phyloP scores from a whole-genome alignment of 2,329 filamentous ascomycete species.

The Calonectria honghensis region DNA sequence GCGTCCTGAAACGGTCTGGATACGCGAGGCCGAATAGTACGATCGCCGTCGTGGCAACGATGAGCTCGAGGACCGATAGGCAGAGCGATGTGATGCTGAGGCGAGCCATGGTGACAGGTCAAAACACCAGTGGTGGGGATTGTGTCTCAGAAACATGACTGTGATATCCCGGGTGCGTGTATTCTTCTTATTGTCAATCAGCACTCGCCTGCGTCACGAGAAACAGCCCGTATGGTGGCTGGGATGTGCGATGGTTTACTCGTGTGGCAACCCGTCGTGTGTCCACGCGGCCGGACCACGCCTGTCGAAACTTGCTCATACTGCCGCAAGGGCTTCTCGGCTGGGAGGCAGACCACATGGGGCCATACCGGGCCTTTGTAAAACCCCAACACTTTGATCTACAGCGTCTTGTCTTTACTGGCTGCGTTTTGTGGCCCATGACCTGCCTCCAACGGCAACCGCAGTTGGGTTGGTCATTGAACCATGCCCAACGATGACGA shows the following conservation, averaged over 20 bases:
- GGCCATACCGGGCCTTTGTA: neutral
- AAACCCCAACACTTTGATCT: rapidly evolving
- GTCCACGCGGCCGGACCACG: conserved; percentile 7
- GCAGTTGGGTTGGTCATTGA: neutral
- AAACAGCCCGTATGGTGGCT: neutral
- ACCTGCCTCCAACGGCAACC: neutral
- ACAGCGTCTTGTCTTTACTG: too few species aligned
- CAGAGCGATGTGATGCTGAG: conserved; percentile 24
- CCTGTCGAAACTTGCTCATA: conserved; percentile 59
- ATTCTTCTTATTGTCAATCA: conserved; percentile 22
- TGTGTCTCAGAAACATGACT: neutral
- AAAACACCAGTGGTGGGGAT: neutral
- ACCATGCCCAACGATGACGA: neutral
- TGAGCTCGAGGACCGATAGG: conserved; percentile 49
- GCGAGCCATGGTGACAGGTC: conserved; percentile 38
- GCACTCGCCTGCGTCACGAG: neutral
- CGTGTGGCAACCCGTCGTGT: neutral
- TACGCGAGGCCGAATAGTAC: conserved; percentile 53
- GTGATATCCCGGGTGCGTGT: neutral
- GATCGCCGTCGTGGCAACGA: conserved; percentile 35
- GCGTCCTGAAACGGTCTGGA: conserved; percentile 49
- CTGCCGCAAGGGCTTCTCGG: conserved; percentile 50
- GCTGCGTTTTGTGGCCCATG: neutral
- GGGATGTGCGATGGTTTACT: conserved; percentile 10
- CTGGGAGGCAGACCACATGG: neutral